These are phyloP conservation scores for Dillenia suffruticosa DNA, from an alignment of 164 flowering plant species.

Conservation along the genomic window DNA sequence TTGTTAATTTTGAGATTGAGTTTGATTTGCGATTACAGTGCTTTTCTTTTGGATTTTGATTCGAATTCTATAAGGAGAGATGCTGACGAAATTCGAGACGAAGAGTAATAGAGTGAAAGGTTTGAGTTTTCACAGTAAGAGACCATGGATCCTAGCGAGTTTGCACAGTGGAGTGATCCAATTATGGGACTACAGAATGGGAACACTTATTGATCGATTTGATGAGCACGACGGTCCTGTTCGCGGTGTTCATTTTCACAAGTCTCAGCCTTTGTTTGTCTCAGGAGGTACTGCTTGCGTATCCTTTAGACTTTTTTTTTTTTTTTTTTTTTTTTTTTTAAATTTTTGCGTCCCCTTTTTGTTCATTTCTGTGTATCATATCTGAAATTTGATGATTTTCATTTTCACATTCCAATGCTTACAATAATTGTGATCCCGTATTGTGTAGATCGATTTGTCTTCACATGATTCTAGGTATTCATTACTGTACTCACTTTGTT, in stretches of 20 bases:
- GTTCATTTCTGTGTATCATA: not conserved
- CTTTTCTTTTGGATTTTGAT: constrained; percentile 4
- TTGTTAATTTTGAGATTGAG: not conserved
- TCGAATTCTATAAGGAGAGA: constrained; percentile 15
- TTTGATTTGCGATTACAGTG: constrained; percentile 1
- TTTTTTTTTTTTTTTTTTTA: not conserved
- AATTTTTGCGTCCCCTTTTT: not conserved
- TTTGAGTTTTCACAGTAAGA: constrained; percentile 35
- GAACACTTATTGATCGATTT: constrained; percentile 35
- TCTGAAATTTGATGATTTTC: not conserved
- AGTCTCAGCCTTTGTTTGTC: constrained; percentile 36
- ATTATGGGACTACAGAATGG: constrained; percentile 44
- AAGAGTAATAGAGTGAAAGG: constrained; percentile 44
- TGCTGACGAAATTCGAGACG: constrained; percentile 36
- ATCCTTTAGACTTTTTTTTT: not conserved
- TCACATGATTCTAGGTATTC: too few species aligned
- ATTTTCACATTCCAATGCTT: not conserved
- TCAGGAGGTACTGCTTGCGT: constrained; percentile 26
- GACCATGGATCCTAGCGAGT: constrained; percentile 46
- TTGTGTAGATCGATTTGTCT: too few species aligned
- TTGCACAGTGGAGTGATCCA: constrained; percentile 41
- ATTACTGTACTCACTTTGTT: too few species aligned
- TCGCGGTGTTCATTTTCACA: constrained; percentile 37
- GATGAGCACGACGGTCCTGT: constrained; percentile 43
- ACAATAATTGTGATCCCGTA: too few species aligned